Evolutionary conservation across 2,329 filamentous ascomycete genomes (phyloP), one percentile per base, ranked within the genome.

Genomic region (Pseudogymnoascus sp.): DNA sequence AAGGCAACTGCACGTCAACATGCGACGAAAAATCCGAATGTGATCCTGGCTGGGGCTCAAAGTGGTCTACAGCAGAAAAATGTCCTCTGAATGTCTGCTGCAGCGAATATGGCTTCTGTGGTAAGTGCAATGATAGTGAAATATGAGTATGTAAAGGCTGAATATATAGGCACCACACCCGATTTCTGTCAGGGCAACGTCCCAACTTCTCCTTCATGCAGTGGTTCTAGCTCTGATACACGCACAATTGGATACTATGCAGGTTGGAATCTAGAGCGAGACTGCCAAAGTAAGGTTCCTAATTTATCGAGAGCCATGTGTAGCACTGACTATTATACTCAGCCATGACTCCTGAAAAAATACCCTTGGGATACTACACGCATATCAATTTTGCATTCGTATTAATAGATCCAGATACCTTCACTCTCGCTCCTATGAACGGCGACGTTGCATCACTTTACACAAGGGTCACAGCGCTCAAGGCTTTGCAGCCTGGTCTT

Each of bases 11-110:
- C 23, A 57, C 50, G 10, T 69, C 68, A 11, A 66, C 62, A 21
- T 76, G 75, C 19, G 36, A 66, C 23, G 57, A 64, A 28, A 72
- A 72, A 21, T 63, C 66, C 0, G 69, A 73, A 21, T 76, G 74
- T 47, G 67, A 75, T 26, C 72, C 73, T 3, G 72, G 71, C 2
- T 72, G 67, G 66, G 73, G 72, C 0, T 28, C 63, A 1, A 44
- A 71, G 40, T 75, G 66, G 33, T 69, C 67, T 15, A 53, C 67
- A 33, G 60, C 65, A 1, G 26, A 62, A 19, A 66, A 67, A 10
- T 77, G 75, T 60, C 75, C 75, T 0, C 67, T 76, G 0, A 75
- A 76, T 13, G 75, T 76, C 0, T 78, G 76, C 68, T 77, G 75
- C 50, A 69, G 65, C 19, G 62, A 72, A 11, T 73, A 64, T 21